phyloP scores from a whole-genome alignment of 768 basidiomycete species.

The Lactarius deliciosus region DNA sequence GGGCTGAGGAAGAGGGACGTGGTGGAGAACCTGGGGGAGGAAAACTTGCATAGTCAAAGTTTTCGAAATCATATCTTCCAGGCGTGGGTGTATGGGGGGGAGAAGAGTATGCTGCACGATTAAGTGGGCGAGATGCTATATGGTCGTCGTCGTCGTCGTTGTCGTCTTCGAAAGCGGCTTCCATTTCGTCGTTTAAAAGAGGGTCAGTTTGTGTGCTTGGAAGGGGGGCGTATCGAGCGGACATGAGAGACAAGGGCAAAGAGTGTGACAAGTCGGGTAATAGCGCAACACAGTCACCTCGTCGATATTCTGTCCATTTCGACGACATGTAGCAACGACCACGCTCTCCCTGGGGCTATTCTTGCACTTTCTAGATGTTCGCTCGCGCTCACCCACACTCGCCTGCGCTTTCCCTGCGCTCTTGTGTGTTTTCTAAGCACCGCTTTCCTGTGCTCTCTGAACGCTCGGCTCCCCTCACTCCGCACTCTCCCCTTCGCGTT shows the following conservation, averaged over 20 bases:
- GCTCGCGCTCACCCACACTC: too few relatives aligned
- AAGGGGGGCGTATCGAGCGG: constrained; percentile 67
- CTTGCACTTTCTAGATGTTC: too few relatives aligned
- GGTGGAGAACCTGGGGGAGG: constrained; percentile 87
- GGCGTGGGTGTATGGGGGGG: constrained; percentile 32
- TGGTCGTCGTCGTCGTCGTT: constrained; percentile 58
- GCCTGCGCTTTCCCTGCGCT: too few relatives aligned
- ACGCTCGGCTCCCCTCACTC: too few relatives aligned
- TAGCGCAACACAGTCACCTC: neutral
- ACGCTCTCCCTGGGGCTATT: too few relatives aligned
- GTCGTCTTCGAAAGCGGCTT: constrained; percentile 82
- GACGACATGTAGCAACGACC: too few relatives aligned
- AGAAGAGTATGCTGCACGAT: constrained; percentile 37
- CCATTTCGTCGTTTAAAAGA: constrained; percentile 62
- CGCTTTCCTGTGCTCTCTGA: too few relatives aligned
- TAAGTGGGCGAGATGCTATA: constrained; percentile 54
- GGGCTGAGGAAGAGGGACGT: constrained; percentile 55
- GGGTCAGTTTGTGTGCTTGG: constrained; percentile 55
- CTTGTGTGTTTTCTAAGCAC: too few relatives aligned
- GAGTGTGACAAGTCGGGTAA: neutral
- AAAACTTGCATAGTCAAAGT: constrained; percentile 67
- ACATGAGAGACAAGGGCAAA: constrained; percentile 35
- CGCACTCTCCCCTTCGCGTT: too few relatives aligned
- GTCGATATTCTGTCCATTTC: too few relatives aligned
- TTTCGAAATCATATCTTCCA: constrained; percentile 74